Conservation (phyloP, 2,329 filamentous ascomycete species). For the Diplocarpon mali region DNA sequence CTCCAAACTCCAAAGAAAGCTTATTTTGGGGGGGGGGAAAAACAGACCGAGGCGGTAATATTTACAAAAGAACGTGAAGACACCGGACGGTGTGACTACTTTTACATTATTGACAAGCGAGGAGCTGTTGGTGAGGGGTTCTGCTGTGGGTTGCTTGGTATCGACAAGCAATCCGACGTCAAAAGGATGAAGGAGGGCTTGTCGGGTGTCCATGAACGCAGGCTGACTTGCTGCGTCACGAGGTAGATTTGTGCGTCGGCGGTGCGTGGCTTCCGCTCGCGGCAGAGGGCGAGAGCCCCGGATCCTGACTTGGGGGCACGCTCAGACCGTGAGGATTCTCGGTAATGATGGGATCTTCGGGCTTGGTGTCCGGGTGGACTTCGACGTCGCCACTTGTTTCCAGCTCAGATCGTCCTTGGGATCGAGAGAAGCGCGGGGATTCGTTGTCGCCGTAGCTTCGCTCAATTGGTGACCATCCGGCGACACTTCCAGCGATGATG, state of each 20-base stretch:
- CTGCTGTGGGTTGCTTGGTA: not conserved
- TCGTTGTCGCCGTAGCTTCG: constrained; percentile 31
- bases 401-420: constrained; percentile 27
- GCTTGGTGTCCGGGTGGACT: constrained; percentile 37
- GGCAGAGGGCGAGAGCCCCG: constrained; percentile 15
- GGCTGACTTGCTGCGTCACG: constrained; percentile 1
- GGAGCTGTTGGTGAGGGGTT: too few species aligned
- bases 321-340: constrained; percentile 27
- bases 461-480: constrained; percentile 67
- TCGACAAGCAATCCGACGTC: not conserved
- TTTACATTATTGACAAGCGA: constrained; percentile 7
- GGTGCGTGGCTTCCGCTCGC: constrained; percentile 4
- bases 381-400: constrained; percentile 34
- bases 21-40: not conserved
- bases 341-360: constrained; percentile 35
- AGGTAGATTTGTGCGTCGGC: constrained; percentile 3
- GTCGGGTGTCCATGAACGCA: not conserved
- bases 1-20: not conserved
- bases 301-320: constrained; percentile 23
- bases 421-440: constrained; percentile 23
- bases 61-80: constrained; percentile 3
- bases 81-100: not conserved
- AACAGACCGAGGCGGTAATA: constrained; percentile 3
- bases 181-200: not conserved
- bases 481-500: constrained; percentile 66